phyloP scores from a whole-genome alignment of 306 rosid genomes.

The Crotalaria pallida region DNA sequence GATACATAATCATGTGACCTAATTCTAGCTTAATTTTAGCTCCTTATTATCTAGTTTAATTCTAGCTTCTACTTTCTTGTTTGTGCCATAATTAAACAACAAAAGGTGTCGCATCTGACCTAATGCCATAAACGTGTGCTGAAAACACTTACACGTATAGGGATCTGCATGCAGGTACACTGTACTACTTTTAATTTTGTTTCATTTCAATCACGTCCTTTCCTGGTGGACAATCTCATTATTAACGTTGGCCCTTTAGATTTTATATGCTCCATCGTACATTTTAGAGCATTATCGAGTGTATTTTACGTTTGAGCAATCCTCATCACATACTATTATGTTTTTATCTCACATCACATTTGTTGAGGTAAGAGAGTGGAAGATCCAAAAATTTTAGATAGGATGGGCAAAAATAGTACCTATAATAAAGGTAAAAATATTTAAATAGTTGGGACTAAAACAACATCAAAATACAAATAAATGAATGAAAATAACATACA shows the following conservation, averaged over 20 bases:
- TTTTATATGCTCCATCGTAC: neutral
- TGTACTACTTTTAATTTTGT: slow-evolving; percentile 4
- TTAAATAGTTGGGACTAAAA: no score
- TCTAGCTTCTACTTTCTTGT: neutral
- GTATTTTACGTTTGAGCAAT: neutral
- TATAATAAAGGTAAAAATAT: no score
- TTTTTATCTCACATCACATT: neutral
- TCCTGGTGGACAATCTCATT: neutral
- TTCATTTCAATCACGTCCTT: neutral
- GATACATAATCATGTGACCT: no score
- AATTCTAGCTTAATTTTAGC: no score
- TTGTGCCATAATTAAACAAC: neutral
- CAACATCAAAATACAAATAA: no score
- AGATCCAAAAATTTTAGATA: no score
- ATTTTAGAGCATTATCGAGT: neutral
- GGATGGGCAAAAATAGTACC: no score
- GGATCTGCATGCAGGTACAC: neutral
- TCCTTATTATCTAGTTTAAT: no score
- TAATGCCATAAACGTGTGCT: neutral
- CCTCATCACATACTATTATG: no score
- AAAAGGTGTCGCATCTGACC: neutral
- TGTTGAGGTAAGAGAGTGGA: no score
- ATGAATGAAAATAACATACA: no score
- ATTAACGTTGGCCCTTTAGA: neutral
- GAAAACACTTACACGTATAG: neutral